A percentile compares a stretch with the other conserved stretches of the same genome.
These are phyloP conservation scores for Tetrahymena elliotti DNA, from an alignment of 73 alveolate species.

Conservation along the genomic window DNA sequence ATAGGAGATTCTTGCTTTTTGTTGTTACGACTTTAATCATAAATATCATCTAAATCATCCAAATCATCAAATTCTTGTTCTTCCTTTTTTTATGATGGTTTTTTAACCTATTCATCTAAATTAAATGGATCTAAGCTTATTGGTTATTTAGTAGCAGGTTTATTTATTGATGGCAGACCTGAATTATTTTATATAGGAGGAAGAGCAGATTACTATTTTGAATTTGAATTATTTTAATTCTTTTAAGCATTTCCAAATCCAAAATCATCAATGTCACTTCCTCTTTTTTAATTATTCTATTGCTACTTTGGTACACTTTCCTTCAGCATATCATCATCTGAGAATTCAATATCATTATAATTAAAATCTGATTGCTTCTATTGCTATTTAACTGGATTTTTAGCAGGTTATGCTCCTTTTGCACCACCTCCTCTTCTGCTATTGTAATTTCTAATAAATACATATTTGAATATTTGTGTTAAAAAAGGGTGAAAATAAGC, in stretches of 20 bases:
- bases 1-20: not conserved
- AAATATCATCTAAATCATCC: not conserved
- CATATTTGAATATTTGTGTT: too few species aligned
- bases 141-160: not conserved
- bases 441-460: not conserved
- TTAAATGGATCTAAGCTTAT: not conserved
- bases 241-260: not conserved
- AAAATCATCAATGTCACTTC: not conserved
- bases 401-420: not conserved
- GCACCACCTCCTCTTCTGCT: not conserved
- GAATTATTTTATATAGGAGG: not conserved
- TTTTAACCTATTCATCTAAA: not conserved
- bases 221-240: not conserved
- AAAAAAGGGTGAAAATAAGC: not conserved
- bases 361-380: not conserved
- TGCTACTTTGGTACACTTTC: not conserved
- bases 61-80: not conserved
- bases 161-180: not conserved
- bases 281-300: not conserved
- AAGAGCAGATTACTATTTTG: not conserved
- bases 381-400: not conserved
- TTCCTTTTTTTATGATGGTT: not conserved
- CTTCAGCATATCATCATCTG: not conserved
- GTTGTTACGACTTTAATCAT: not conserved
- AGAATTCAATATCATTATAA: not conserved